Base-by-base conservation (phyloP, 805 yeast genomes). In the Candida mattraensis region DNA sequence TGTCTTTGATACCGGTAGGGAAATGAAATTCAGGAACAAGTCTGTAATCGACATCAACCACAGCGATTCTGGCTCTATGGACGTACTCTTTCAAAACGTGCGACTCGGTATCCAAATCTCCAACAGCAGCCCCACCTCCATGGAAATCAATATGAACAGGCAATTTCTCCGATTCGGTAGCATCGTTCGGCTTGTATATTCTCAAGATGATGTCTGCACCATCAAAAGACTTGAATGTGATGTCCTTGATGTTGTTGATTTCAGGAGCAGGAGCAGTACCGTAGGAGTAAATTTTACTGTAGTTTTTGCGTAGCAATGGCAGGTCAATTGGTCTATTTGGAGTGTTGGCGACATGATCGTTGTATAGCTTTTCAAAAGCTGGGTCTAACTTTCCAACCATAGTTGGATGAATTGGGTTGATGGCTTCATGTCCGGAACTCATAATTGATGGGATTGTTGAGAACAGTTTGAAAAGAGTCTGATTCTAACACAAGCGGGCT, bases 51-150 rank as follows among this genome's bases (percentile, higher is more conserved):
- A 58, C 63, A 39, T 59, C 62, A 12, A 57, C 50, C 13, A 58
- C 59, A 7, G 56, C 59, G 27, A 57, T 37, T 14, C 44, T 39
- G 6, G 59, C 51, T 24, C 39, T 32, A 8, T 42, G 33, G 21
- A 48, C 56, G 38, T 52, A 57, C 34, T 58, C 61, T 30, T 51
- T 50, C 29, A 57, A 33, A 7, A 56, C 39, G 24, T 57, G 61
- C 9, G 51, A 39, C 25, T 59, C 64, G 1, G 62, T 54, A 19
- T 56, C 56, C 17, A 58, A 42, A 29, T 53, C 61, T 10, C 64
- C 64, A 20, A 58, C 42, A 9, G 56, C 63, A 35, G 59, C 56
- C 11, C 63, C 64, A 14, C 64, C 64, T 15, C 64, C 63, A 30
- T 59, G 64, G 45, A 50, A 58, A 34, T 57, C 57, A n/a, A 58